Conservation (phyloP, 148 eudicot genomes). For the Diospyros lotus region DNA sequence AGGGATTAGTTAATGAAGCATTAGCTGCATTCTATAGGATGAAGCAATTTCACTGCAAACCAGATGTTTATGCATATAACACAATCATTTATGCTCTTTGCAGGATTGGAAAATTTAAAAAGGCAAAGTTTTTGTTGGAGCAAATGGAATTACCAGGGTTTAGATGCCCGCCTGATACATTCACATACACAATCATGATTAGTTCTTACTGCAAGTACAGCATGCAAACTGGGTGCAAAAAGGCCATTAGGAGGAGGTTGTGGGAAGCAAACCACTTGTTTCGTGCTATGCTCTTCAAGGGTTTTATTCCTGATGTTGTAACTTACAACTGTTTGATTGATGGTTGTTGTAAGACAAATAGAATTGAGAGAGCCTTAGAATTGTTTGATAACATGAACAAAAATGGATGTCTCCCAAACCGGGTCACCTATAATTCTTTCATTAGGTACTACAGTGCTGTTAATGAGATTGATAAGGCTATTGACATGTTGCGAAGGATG, state of each 20-base stretch:
- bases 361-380: constrained; percentile 80
- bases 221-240: constrained; percentile 65
- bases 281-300: constrained; percentile 66
- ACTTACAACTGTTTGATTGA: constrained; percentile 84
- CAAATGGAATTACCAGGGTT: constrained; percentile 90
- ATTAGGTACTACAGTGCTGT: constrained; percentile 69
- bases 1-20: constrained; percentile 73
- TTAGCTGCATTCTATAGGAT: constrained; percentile 63
- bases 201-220: constrained; percentile 68
- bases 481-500: constrained; percentile 71
- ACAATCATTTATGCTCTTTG: constrained; percentile 63
- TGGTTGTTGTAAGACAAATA: constrained; percentile 83
- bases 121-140: constrained; percentile 59
- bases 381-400: constrained; percentile 69
- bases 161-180: constrained; percentile 71
- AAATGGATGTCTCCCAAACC: constrained; percentile 56
- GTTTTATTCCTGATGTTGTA: constrained; percentile 84
- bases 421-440: constrained; percentile 78
- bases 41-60: constrained; percentile 74
- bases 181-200: constrained; percentile 71
- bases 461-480: constrained; percentile 69
- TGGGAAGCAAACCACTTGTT: constrained; percentile 95
- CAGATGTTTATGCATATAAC: constrained; percentile 79
- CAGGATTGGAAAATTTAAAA: constrained; percentile 67
- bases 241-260: constrained; percentile 67